phyloP scores from a whole-genome alignment of 306 rosid species.

The Psophocarpus tetragonolobus region DNA sequence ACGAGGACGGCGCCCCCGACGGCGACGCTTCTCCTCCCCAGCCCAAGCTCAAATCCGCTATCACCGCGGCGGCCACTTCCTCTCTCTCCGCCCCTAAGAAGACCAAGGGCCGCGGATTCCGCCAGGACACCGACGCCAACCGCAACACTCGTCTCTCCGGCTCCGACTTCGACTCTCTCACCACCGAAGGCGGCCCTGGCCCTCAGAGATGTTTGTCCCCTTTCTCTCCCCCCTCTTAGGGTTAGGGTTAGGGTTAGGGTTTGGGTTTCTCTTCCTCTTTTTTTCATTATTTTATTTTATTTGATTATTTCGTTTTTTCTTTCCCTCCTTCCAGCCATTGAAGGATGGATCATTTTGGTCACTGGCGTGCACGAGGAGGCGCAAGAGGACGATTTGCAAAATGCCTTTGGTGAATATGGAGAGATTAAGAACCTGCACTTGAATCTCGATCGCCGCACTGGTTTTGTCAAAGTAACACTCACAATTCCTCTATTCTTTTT shows the following conservation, averaged over 20 bases:
- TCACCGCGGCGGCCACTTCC: conserved; percentile 67
- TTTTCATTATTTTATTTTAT: not conserved
- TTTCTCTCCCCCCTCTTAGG: not conserved
- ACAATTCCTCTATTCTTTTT: not conserved
- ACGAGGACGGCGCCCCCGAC: conserved; percentile 86
- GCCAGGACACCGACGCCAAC: conserved; percentile 70
- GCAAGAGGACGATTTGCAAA: conserved; percentile 90
- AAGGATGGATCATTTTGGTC: conserved; percentile 98
- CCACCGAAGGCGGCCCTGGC: conserved; percentile 78
- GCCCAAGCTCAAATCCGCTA: conserved; percentile 94
- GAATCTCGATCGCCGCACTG: conserved; percentile 98
- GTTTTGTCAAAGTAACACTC: conserved; percentile 79
- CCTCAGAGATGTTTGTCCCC: conserved; percentile 80
- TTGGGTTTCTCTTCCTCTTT: conserved; percentile 33
- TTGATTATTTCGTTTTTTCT: not conserved
- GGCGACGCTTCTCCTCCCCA: conserved; percentile 84
- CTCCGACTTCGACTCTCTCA: conserved; percentile 82
- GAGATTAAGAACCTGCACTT: conserved; percentile 91
- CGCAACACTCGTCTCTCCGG: conserved; percentile 71
- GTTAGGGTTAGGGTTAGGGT: conserved; percentile 39
- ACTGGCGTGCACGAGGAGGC: conserved; percentile 99
- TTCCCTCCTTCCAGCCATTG: conserved; percentile 59
- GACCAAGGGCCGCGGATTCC: conserved; percentile 97
- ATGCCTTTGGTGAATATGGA: conserved; percentile 87
- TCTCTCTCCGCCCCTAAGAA: conserved; percentile 60